phyloP scores from a whole-genome alignment of 2,329 filamentous ascomycete genomes.

The Neurospora sp. region DNA sequence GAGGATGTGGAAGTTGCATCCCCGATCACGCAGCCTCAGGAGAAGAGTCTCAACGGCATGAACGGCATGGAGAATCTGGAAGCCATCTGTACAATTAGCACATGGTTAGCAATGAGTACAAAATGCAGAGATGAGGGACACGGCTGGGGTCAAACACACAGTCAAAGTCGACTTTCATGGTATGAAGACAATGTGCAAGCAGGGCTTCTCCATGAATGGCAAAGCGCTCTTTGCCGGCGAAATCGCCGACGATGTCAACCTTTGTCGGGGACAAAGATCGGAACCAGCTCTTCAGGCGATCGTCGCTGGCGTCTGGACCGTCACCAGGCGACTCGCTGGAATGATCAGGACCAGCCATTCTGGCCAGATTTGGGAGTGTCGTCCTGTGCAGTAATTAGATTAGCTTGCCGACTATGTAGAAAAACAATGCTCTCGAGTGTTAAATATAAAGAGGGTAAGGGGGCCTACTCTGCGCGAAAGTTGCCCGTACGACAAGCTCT shows the following conservation, averaged over 20 bases:
- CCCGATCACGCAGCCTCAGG: constrained; percentile 46
- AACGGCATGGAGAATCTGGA: constrained; percentile 62
- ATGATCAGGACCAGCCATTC: not conserved
- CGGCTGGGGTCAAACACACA: constrained; percentile 23
- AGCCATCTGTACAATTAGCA: constrained; percentile 35
- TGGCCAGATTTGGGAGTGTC: not conserved
- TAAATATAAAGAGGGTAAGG: not conserved
- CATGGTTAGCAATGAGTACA: not conserved
- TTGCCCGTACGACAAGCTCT: not conserved
- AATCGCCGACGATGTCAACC: constrained; percentile 67
- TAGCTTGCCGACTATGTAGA: not conserved
- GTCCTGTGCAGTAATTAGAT: not conserved
- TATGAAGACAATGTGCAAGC: constrained; percentile 53
- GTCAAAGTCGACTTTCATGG: constrained; percentile 54
- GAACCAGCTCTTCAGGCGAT: constrained; percentile 7
- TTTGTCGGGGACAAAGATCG: constrained; percentile 17
- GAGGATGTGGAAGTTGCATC: constrained; percentile 61
- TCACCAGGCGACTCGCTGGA: not conserved
- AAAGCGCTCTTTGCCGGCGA: constrained; percentile 64
- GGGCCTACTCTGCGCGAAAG: not conserved
- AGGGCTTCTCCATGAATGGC: constrained; percentile 65
- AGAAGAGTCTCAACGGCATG: constrained; percentile 61
- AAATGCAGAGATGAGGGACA: not conserved
- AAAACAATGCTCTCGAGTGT: not conserved
- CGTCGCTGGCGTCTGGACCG: not conserved